A percentile compares a stretch with the other conserved stretches of the same genome.
Conservation (phyloP, 2,329 filamentous ascomycete species). For the Fusarium vanettenii region DNA sequence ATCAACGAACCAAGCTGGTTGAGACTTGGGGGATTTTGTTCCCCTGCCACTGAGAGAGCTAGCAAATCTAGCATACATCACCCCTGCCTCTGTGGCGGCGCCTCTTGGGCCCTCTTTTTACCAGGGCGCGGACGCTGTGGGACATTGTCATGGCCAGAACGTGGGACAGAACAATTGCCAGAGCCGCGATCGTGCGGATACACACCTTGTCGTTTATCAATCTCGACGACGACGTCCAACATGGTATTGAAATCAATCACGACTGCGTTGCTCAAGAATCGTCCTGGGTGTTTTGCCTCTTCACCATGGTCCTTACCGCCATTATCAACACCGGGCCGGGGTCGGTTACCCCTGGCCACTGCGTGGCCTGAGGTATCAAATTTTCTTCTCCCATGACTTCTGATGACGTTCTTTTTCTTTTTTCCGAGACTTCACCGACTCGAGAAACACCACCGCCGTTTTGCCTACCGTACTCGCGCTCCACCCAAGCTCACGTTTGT, state of each 20-base stretch:
- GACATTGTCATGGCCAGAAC: constrained; percentile 28
- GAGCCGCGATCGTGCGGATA: constrained; percentile 14
- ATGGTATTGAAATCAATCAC: background rate
- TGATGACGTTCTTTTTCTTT: constrained; percentile 33
- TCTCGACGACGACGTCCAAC: constrained; percentile 25
- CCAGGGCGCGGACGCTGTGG: constrained; percentile 35
- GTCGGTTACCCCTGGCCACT: constrained; percentile 9
- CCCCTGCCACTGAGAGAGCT: constrained; percentile 17
- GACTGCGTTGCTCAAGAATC: constrained; percentile 5
- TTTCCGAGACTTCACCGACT: constrained; percentile 46
- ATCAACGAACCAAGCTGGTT: constrained; percentile 26
- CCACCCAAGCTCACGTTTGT: constrained; percentile 12
- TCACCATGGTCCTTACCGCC: background rate
- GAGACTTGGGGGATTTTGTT: constrained; percentile 16
- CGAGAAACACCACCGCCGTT: constrained; percentile 33
- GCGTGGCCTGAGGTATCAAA: constrained; percentile 31
- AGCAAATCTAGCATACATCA: constrained; percentile 14
- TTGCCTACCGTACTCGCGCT: constrained; percentile 9
- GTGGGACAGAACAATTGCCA: constrained; percentile 36
- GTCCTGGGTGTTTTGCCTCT: background rate
- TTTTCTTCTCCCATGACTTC: constrained; percentile 18
- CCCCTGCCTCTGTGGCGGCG: constrained; percentile 40
- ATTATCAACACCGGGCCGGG: background rate
- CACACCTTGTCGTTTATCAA: constrained; percentile 40
- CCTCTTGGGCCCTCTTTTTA: constrained; percentile 30